Conservation (phyloP, 2,329 filamentous ascomycete genomes). For the Fusarium redolens region DNA sequence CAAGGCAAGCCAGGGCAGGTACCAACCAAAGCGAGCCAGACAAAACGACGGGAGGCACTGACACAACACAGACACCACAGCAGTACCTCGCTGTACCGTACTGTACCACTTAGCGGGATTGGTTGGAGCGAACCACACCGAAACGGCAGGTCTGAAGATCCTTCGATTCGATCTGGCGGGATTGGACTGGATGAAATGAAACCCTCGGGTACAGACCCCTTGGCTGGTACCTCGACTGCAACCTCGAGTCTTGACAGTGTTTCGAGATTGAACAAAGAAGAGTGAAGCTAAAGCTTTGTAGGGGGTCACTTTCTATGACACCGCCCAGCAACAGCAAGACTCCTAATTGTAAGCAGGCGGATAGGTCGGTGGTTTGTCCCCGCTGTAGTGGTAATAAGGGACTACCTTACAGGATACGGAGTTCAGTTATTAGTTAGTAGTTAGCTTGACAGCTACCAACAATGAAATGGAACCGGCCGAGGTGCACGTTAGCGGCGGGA, state of each 20-base stretch:
- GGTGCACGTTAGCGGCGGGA: constrained; percentile 34
- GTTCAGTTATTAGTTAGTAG: background rate
- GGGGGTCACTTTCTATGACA: background rate
- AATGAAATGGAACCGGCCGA: constrained; percentile 21
- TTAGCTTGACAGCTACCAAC: constrained; percentile 11
- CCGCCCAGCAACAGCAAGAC: constrained; percentile 6
- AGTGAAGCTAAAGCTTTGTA: background rate
- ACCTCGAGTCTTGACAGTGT: constrained; percentile 18
- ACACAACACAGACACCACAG: constrained; percentile 1
- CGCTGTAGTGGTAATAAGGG: constrained; percentile 12
- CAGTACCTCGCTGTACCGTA: background rate
- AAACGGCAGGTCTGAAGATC: constrained; percentile 32
- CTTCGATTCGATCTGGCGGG: constrained; percentile 19
- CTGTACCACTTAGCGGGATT: constrained; percentile 2
- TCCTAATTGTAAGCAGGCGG: constrained; percentile 18
- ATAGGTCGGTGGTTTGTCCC: constrained; percentile 13
- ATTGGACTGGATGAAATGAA: constrained; percentile 7
- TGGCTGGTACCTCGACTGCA: background rate
- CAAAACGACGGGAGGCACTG: constrained; percentile 15
- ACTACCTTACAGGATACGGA: background rate
- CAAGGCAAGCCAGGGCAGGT: constrained; percentile 25
- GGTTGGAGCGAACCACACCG: constrained; percentile 17
- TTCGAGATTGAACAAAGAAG: constrained; percentile 8
- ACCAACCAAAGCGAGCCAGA: constrained; percentile 16
- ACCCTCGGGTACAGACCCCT: background rate